phyloP scores from a whole-genome alignment of 805 yeast genomes.

The Wickerhamomyces bovis region DNA sequence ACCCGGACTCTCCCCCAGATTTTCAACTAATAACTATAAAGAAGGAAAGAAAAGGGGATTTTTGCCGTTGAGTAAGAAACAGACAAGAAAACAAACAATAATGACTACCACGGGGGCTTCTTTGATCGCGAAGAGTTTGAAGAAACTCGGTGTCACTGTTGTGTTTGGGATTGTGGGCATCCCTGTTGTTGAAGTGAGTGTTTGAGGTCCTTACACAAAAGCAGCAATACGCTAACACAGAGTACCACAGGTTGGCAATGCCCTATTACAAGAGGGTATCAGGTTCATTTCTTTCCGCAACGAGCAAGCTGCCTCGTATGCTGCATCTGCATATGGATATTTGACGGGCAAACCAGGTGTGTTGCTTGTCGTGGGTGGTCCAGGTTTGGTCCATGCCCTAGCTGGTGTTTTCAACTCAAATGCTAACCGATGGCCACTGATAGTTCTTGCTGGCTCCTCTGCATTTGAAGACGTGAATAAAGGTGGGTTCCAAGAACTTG shows the following conservation, averaged over 20 bases:
- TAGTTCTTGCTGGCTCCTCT: slow-evolving; percentile 60
- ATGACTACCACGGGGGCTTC: slow-evolving; percentile 32
- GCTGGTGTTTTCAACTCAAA: slow-evolving; percentile 62
- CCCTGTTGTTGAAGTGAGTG: slow-evolving; percentile 51
- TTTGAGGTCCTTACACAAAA: background rate
- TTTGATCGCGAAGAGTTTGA: slow-evolving; percentile 42
- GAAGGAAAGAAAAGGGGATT: background rate
- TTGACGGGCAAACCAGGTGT: slow-evolving; percentile 63
- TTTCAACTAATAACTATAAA: background rate
- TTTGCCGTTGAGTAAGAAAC: too few species aligned
- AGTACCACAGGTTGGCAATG: slow-evolving; percentile 42
- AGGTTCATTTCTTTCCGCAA: slow-evolving; percentile 57
- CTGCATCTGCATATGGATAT: slow-evolving; percentile 68
- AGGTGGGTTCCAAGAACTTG: slow-evolving; percentile 71
- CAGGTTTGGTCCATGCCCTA: slow-evolving; percentile 62
- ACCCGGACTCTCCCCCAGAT: slow-evolving; percentile 3
- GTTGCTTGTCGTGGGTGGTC: slow-evolving; percentile 67
- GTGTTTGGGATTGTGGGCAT: slow-evolving; percentile 73
- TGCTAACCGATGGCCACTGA: slow-evolving; percentile 57
- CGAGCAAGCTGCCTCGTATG: slow-evolving; percentile 72
- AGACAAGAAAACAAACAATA: too few species aligned
- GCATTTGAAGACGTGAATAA: slow-evolving; percentile 41
- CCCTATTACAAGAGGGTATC: slow-evolving; percentile 47
- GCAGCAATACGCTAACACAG: background rate
- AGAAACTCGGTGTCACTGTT: slow-evolving; percentile 43